phyloP scores from a whole-genome alignment of 2,329 filamentous ascomycete genomes.

The Aspergillus vadensis region DNA sequence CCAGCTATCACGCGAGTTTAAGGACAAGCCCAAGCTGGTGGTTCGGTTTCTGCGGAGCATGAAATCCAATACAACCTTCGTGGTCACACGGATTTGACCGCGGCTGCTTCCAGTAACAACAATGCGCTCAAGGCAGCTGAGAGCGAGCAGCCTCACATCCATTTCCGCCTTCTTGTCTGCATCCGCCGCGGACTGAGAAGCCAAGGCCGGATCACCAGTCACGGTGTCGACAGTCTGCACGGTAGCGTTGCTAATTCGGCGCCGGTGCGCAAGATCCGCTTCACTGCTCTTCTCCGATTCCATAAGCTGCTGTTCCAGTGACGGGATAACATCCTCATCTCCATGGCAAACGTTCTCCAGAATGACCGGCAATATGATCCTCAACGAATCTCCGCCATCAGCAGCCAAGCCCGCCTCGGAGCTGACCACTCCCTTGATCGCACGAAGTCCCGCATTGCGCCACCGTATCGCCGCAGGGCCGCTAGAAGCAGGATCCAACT shows the following conservation, averaged over 20 bases:
- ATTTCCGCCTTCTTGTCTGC: constrained; percentile 89
- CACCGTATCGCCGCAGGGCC: constrained; percentile 77
- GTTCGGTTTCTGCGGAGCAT: constrained; percentile 61
- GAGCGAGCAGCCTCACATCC: constrained; percentile 78
- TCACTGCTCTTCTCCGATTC: constrained; percentile 68
- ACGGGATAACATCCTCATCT: constrained; percentile 63
- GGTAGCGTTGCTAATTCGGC: constrained; percentile 78
- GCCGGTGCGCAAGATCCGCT: constrained; percentile 62
- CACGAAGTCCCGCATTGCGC: constrained; percentile 72
- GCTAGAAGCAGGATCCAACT: constrained; percentile 58
- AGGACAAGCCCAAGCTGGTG: constrained; percentile 47
- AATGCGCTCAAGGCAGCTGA: constrained; percentile 83
- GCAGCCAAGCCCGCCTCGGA: constrained; percentile 79
- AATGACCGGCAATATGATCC: constrained; percentile 78
- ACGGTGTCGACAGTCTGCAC: constrained; percentile 71
- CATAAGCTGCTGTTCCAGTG: constrained; percentile 67
- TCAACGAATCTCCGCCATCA: constrained; percentile 73
- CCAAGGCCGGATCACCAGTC: constrained; percentile 65
- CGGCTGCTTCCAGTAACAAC: constrained; percentile 77
- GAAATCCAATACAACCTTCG: constrained; percentile 72
- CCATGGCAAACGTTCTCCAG: constrained; percentile 79
- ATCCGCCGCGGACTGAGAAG: constrained; percentile 77
- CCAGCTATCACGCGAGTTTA: constrained; percentile 65
- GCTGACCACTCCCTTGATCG: constrained; percentile 77
- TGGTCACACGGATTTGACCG: constrained; percentile 77